phyloP scores from a whole-genome alignment of 371 early-diverging fungal genomes.

The Dichotomocladium elegans region DNA sequence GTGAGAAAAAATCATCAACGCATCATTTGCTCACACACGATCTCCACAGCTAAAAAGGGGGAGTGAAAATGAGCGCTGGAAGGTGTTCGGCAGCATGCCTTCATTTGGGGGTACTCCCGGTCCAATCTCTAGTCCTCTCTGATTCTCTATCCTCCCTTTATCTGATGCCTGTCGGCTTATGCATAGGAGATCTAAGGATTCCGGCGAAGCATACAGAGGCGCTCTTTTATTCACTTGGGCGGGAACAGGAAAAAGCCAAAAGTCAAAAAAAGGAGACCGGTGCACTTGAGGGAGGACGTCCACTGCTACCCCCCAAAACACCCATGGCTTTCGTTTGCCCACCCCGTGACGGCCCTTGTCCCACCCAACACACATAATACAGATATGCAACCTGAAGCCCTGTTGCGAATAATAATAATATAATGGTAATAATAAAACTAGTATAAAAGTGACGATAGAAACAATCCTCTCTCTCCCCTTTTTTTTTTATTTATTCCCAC shows the following conservation, averaged over 20 bases:
- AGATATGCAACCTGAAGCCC: neutral
- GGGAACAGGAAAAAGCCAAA: neutral
- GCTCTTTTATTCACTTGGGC: neutral
- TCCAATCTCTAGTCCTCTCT: neutral
- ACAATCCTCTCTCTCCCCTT: too few species aligned
- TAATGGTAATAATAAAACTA: too few species aligned
- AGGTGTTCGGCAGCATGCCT: neutral
- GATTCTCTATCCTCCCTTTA: neutral
- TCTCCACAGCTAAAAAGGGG: neutral
- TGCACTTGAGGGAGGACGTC: too few species aligned
- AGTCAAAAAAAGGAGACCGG: neutral
- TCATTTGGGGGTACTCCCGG: slow-evolving; percentile 1
- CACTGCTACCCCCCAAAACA: too few species aligned
- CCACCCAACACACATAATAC: neutral
- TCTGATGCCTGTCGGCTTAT: neutral
- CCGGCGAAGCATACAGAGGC: neutral
- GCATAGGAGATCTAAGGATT: too few species aligned
- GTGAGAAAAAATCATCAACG: too few species aligned
- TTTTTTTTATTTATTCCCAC: neutral
- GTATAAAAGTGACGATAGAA: too few species aligned
- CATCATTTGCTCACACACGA: too few species aligned
- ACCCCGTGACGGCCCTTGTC: too few species aligned
- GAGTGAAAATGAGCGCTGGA: neutral
- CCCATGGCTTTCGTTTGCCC: too few species aligned
- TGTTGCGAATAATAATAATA: neutral